Conservation (phyloP, 352 stramenopile genomes). For the Globisporangium sylvaticum region DNA sequence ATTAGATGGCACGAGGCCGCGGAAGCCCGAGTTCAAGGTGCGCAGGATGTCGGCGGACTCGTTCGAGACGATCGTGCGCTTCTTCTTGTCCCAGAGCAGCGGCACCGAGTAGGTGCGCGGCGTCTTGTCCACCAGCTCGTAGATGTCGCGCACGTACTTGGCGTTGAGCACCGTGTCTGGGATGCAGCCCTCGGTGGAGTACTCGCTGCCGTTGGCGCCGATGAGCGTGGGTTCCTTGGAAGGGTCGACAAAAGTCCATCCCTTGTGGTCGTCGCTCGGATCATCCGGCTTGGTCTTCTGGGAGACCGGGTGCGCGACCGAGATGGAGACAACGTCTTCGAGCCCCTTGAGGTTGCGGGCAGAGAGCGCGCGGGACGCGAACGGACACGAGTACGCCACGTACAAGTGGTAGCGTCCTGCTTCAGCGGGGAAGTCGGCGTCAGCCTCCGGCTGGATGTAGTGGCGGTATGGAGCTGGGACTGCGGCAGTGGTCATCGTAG, state of each 20-base stretch:
- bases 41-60: slow-evolving; percentile 71
- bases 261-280: slow-evolving; percentile 25
- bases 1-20: slow-evolving; percentile 27
- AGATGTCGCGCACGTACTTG: slow-evolving; percentile 32
- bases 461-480: slow-evolving; percentile 12
- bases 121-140: slow-evolving; percentile 23
- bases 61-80: slow-evolving; percentile 69
- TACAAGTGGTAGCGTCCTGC: slow-evolving; percentile 90
- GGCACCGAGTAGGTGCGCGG: slow-evolving; percentile 39
- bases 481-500: no score
- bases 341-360: slow-evolving; percentile 89
- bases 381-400: slow-evolving; percentile 89
- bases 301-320: slow-evolving; percentile 63
- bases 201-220: slow-evolving; percentile 14
- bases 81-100: slow-evolving; percentile 68
- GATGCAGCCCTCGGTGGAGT: slow-evolving; percentile 16
- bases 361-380: slow-evolving; percentile 51
- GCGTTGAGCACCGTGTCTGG: slow-evolving; percentile 21
- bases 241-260: slow-evolving; percentile 31
- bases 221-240: background rate
- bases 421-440: slow-evolving; percentile 28
- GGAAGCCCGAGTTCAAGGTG: slow-evolving; percentile 47
- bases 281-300: slow-evolving; percentile 32
- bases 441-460: slow-evolving; percentile 18
- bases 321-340: slow-evolving; percentile 76